These are phyloP conservation scores for Dothistroma pini DNA, from an alignment of 2,329 filamentous ascomycete species.

Conservation along the genomic window DNA sequence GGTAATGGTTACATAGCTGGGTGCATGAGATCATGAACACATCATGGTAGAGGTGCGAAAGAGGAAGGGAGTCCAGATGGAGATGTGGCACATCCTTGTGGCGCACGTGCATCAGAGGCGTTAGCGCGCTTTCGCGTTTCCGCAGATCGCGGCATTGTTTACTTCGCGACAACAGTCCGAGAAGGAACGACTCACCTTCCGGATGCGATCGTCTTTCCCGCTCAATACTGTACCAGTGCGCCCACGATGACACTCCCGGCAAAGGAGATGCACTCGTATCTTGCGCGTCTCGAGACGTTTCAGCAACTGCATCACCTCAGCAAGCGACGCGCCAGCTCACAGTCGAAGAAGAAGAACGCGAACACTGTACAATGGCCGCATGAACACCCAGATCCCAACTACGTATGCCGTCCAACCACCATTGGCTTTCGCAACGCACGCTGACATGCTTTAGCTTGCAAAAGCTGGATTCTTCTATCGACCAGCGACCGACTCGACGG, in stretches of 20 bases:
- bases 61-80: neutral
- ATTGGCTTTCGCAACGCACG: constrained; percentile 12
- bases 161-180: constrained; percentile 11
- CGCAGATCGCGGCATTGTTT: constrained; percentile 9
- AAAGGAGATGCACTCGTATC: constrained; percentile 57
- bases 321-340: constrained; percentile 67
- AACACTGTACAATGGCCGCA: constrained; percentile 71
- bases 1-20: no score
- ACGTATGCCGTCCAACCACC: constrained; percentile 47
- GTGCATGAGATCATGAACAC: no score
- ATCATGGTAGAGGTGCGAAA: neutral
- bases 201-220: constrained; percentile 2
- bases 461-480: constrained; percentile 88
- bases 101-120: neutral
- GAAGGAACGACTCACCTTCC: neutral
- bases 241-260: constrained; percentile 38
- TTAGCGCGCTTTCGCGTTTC: neutral
- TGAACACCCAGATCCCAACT: constrained; percentile 59
- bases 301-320: constrained; percentile 58
- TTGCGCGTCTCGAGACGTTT: constrained; percentile 79
- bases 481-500: constrained; percentile 68
- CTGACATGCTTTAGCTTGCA: constrained; percentile 62
- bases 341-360: constrained; percentile 44
- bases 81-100: neutral
- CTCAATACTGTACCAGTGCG: neutral